Percentiles rank a stretch among this genome's conserved stretches.
phyloP scores from a whole-genome alignment of 805 yeast genomes.

The Sugiyamaella chiloensis region DNA sequence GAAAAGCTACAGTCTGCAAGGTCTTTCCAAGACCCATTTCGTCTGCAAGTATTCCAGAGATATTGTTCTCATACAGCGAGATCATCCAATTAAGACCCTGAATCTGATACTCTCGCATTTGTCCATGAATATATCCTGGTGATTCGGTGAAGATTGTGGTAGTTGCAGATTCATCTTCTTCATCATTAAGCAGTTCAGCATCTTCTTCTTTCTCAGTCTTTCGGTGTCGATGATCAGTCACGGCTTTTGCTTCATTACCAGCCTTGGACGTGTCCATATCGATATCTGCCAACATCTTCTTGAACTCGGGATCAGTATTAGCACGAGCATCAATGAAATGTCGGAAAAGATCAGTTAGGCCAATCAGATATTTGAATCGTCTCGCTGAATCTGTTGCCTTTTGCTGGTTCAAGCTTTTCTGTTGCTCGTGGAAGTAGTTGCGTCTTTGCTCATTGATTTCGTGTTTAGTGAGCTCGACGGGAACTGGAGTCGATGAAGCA shows the following conservation, averaged over 20 bases:
- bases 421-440: conserved; percentile 31
- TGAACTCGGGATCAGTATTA: conserved; percentile 67
- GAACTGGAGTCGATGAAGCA: conserved; percentile 22
- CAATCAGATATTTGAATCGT: conserved; percentile 75
- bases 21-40: conserved; percentile 99
- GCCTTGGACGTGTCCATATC: conserved; percentile 22
- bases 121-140: conserved; percentile 74
- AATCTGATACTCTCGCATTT: conserved; percentile 82
- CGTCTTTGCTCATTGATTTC: conserved; percentile 27
- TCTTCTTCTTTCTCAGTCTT: conserved; percentile 96
- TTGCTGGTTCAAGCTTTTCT: conserved; percentile 25
- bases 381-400: conserved; percentile 60
- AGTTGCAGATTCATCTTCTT: conserved; percentile 49
- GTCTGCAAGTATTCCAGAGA: conserved; percentile 93
- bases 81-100: conserved; percentile 96
- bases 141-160: conserved; percentile 79
- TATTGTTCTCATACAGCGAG: conserved; percentile 77
- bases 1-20: conserved; percentile 85
- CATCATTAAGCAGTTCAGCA: conserved; percentile 83
- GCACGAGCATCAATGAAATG: conserved; percentile 83
- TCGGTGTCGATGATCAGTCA: conserved; percentile 53
- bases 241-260: conserved; percentile 19
- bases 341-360: conserved; percentile 80
- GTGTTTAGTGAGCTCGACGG: conserved; percentile 23
- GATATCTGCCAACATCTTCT: conserved; percentile 32